Percentiles rank a stretch among this genome's conserved stretches.
These are phyloP conservation scores for Naganishia liquefaciens DNA, from an alignment of 1,284 basidiomycete species.

Conservation along the genomic window DNA sequence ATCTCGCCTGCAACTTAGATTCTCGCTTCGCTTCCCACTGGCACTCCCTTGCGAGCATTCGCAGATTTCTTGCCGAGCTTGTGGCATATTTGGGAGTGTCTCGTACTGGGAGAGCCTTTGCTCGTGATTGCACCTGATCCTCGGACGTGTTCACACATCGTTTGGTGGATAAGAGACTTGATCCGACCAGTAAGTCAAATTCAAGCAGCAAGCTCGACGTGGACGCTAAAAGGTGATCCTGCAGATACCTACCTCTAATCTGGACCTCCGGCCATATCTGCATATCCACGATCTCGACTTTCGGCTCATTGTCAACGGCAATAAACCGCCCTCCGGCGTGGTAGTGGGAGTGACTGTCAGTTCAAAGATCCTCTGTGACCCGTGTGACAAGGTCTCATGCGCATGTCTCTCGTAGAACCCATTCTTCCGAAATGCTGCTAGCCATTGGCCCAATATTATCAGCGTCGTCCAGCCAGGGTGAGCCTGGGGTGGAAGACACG, in stretches of 20 bases:
- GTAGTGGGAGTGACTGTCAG: conserved; percentile 77
- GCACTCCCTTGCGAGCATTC: conserved; percentile 70
- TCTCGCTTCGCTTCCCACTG: conserved; percentile 71
- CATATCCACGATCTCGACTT: conserved; percentile 93
- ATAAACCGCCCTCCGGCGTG: conserved; percentile 79
- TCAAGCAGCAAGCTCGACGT: conserved; percentile 13
- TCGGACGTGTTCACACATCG: conserved; percentile 69
- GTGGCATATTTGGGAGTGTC: conserved; percentile 94
- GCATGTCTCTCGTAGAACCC: conserved; percentile 65
- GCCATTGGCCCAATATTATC: conserved; percentile 86
- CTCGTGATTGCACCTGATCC: conserved; percentile 82
- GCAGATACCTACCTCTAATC: conserved; percentile 72
- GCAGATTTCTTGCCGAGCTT: conserved; percentile 72
- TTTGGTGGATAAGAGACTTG: conserved; percentile 89
- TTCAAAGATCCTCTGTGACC: background rate
- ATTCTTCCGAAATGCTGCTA: conserved; percentile 81
- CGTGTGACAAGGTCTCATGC: background rate
- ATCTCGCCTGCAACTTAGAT: conserved; percentile 60
- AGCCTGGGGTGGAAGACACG: background rate
- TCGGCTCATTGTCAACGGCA: conserved; percentile 70
- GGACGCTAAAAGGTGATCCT: background rate
- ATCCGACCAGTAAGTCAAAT: conserved; percentile 70
- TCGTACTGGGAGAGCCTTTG: conserved; percentile 83
- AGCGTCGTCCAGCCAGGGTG: conserved; percentile 12
- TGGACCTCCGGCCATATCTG: conserved; percentile 89